Evolutionary conservation across 176 grass and related monocot species (phyloP).

Genomic region (Triticum aestivum): DNA sequence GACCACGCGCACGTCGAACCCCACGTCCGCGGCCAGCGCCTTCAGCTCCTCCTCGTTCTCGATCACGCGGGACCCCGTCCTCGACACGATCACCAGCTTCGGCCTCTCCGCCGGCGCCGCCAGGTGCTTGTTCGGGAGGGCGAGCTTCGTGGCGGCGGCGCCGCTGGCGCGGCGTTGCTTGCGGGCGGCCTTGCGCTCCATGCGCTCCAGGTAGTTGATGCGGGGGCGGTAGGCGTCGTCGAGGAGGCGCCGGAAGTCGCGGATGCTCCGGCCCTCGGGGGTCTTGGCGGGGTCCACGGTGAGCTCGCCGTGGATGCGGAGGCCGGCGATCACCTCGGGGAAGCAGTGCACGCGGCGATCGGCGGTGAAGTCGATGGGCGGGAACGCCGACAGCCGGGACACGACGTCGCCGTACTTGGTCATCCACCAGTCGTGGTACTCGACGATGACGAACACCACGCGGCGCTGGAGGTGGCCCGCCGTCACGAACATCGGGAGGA

Average conservation of each 20-base stretch:
- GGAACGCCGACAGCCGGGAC: slow-evolving; percentile 61
- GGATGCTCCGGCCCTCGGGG: slow-evolving; percentile 43
- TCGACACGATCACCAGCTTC: slow-evolving; percentile 49
- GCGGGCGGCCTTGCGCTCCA: slow-evolving; percentile 23
- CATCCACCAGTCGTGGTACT: slow-evolving; percentile 90
- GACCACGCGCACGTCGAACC: slow-evolving; percentile 67
- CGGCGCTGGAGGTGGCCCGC: slow-evolving; percentile 46
- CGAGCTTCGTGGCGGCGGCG: neutral
- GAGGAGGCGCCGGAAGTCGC: slow-evolving; percentile 66
- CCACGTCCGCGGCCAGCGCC: slow-evolving; percentile 32
- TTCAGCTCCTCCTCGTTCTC: slow-evolving; percentile 67
- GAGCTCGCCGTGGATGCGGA: slow-evolving; percentile 82
- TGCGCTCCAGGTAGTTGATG: slow-evolving; percentile 42
- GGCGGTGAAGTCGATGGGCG: slow-evolving; percentile 58
- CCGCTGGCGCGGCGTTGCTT: slow-evolving; percentile 17
- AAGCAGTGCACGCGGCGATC: slow-evolving; percentile 83
- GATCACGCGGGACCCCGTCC: slow-evolving; percentile 66
- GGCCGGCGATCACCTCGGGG: slow-evolving; percentile 70
- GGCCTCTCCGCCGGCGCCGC: slow-evolving; percentile 13
- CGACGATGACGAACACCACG: slow-evolving; percentile 71
- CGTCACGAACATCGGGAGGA: slow-evolving; percentile 89
- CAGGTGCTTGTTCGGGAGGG: neutral
- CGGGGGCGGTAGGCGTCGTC: slow-evolving; percentile 67
- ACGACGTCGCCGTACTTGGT: slow-evolving; percentile 79
- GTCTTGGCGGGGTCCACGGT: slow-evolving; percentile 49